These are phyloP conservation scores for Venustampulla echinocandica DNA, from an alignment of 495 filamentous ascomycete species.

Conservation along the genomic window DNA sequence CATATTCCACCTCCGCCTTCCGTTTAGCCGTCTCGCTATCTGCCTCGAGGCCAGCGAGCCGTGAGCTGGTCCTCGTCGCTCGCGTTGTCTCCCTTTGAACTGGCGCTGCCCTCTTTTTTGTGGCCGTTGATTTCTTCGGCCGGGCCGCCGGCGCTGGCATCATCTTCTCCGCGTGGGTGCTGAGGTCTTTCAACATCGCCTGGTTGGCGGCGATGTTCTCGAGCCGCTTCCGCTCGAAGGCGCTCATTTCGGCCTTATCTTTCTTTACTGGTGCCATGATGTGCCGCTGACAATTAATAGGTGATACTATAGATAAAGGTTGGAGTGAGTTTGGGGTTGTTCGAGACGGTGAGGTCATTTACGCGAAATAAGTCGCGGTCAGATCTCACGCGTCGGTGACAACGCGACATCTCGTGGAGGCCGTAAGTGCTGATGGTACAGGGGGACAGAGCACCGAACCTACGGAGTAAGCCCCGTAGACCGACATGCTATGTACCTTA, in stretches of 20 bases:
- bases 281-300: not conserved
- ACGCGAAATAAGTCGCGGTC: too few species aligned
- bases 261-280: constrained; percentile 25
- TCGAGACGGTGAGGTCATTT: constrained; percentile 9
- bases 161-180: constrained; percentile 31
- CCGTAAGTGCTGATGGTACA: too few species aligned
- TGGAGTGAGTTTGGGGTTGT: not conserved
- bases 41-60: constrained; percentile 38
- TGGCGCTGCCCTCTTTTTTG: constrained; percentile 24
- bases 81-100: constrained; percentile 25
- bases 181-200: constrained; percentile 37
- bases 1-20: constrained; percentile 67
- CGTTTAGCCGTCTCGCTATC: constrained; percentile 64
- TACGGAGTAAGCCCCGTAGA: too few species aligned
- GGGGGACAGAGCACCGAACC: too few species aligned
- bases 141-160: constrained; percentile 27
- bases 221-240: constrained; percentile 44
- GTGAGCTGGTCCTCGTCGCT: constrained; percentile 42
- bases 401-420: too few species aligned
- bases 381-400: too few species aligned
- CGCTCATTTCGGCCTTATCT: constrained; percentile 34
- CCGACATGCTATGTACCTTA: too few species aligned
- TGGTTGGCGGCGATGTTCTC: constrained; percentile 49
- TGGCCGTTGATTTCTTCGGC: constrained; percentile 20
- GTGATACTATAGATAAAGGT: not conserved